These are phyloP conservation scores for Diaporthe australafricana DNA, from an alignment of 2,329 filamentous ascomycete genomes.

Conservation along the genomic window DNA sequence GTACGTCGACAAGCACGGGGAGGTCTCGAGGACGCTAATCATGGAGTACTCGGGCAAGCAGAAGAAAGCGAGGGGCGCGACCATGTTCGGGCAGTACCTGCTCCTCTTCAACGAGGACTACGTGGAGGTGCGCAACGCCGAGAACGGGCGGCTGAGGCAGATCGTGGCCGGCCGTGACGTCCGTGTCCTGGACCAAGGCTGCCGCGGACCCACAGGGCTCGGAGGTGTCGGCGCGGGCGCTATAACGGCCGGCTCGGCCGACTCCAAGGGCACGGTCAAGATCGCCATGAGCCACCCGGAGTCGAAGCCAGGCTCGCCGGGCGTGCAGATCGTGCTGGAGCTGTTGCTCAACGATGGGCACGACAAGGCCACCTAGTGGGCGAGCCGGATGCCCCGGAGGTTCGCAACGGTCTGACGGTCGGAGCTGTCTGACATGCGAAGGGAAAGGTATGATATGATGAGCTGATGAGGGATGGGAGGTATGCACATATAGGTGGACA, in stretches of 20 bases:
- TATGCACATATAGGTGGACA: neutral
- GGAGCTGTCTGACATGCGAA: neutral
- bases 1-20: conserved; percentile 98
- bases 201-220: conserved; percentile 69
- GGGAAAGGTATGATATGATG: conserved; percentile 10
- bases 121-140: conserved; percentile 95
- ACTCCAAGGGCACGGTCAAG: conserved; percentile 84
- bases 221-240: conserved; percentile 41
- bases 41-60: conserved; percentile 98
- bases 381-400: conserved; percentile 9
- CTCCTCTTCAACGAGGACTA: conserved; percentile 96
- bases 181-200: conserved; percentile 87
- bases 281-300: conserved; percentile 96
- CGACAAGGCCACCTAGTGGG: conserved; percentile 52
- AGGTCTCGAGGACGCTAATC: conserved; percentile 91
- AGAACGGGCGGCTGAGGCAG: conserved; percentile 92
- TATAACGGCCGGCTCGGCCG: conserved; percentile 43
- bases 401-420: neutral
- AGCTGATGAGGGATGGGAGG: neutral
- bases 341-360: conserved; percentile 92
- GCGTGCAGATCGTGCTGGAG: conserved; percentile 90
- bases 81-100: conserved; percentile 91
- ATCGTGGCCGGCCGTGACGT: conserved; percentile 94
- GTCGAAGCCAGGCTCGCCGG: conserved; percentile 62
- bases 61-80: conserved; percentile 82